phyloP scores from a whole-genome alignment of 1,139 yeast species.

The Kazachstania sp. region DNA sequence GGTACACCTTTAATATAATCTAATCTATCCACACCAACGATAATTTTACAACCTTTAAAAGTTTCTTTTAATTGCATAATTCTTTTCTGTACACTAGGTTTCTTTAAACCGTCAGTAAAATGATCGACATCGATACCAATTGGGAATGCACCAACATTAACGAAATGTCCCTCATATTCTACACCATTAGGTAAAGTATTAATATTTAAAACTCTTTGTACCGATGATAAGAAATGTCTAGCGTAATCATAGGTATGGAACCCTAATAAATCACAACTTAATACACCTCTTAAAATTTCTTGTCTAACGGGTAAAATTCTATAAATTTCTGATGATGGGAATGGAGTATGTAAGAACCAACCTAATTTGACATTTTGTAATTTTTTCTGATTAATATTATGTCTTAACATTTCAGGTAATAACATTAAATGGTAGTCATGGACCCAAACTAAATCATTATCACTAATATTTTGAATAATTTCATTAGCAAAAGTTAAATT shows the following conservation, averaged over 20 bases:
- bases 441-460: conserved; percentile 90
- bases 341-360: conserved; percentile 94
- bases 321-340: conserved; percentile 94
- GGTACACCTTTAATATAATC: conserved; percentile 98
- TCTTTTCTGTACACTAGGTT: conserved; percentile 54
- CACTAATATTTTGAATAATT: conserved; percentile 62
- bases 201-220: conserved; percentile 74
- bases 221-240: conserved; percentile 90
- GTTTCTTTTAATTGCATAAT: conserved; percentile 53
- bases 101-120: conserved; percentile 69
- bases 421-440: conserved; percentile 97
- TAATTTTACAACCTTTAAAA: conserved; percentile 65
- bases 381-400: conserved; percentile 36
- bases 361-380: conserved; percentile 66
- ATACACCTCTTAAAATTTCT: conserved; percentile 83
- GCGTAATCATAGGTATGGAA: conserved; percentile 99
- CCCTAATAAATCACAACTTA: conserved; percentile 91
- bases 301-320: conserved; percentile 91
- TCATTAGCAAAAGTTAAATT: conserved; percentile 73
- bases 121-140: conserved; percentile 95
- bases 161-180: conserved; percentile 64
- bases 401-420: conserved; percentile 79
- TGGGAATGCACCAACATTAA: conserved; percentile 93
- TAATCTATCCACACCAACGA: conserved; percentile 91
- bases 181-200: conserved; percentile 90